These are phyloP conservation scores for Blastobotrys raffinosifermentans DNA, from an alignment of 1,139 yeast genomes.

Conservation along the genomic window DNA sequence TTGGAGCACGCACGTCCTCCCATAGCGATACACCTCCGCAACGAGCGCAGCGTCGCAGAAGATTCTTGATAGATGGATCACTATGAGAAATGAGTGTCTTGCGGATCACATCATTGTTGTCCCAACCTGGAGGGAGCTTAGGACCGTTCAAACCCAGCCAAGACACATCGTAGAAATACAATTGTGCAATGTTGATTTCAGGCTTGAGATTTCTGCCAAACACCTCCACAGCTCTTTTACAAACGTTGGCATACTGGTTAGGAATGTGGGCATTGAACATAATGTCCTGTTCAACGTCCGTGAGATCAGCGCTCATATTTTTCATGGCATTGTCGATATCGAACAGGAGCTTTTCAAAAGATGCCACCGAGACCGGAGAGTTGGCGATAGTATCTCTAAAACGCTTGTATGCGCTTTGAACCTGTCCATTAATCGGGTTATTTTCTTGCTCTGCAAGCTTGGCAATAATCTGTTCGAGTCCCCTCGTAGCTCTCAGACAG, in stretches of 20 bases:
- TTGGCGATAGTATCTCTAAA: conserved; percentile 48
- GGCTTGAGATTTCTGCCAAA: conserved; percentile 27
- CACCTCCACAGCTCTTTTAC: conserved; percentile 33
- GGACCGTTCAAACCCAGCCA: conserved; percentile 56
- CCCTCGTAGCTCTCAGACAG: conserved; percentile 62
- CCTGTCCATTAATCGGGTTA: conserved; percentile 19
- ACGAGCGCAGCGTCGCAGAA: conserved; percentile 51
- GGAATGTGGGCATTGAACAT: conserved; percentile 60
- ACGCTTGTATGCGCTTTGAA: conserved; percentile 23
- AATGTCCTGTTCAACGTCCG: conserved; percentile 53
- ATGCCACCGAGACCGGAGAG: conserved; percentile 52
- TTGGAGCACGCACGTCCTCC: conserved; percentile 23
- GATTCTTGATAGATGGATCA: conserved; percentile 15
- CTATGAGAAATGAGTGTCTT: conserved; percentile 27
- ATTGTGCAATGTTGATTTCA: conserved; percentile 34
- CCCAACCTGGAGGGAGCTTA: too few species aligned
- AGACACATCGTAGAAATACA: conserved; percentile 61
- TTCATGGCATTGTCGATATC: conserved; percentile 44
- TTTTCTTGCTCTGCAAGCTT: conserved; percentile 33
- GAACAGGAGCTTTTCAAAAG: conserved; percentile 57
- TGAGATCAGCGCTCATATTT: conserved; percentile 18
- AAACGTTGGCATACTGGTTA: conserved; percentile 38
- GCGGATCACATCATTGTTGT: conserved; percentile 27
- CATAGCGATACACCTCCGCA: conserved; percentile 59
- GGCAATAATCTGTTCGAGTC: conserved; percentile 49